phyloP scores from a whole-genome alignment of 2,329 filamentous ascomycete genomes.

The Aspergillus eucalypticola region DNA sequence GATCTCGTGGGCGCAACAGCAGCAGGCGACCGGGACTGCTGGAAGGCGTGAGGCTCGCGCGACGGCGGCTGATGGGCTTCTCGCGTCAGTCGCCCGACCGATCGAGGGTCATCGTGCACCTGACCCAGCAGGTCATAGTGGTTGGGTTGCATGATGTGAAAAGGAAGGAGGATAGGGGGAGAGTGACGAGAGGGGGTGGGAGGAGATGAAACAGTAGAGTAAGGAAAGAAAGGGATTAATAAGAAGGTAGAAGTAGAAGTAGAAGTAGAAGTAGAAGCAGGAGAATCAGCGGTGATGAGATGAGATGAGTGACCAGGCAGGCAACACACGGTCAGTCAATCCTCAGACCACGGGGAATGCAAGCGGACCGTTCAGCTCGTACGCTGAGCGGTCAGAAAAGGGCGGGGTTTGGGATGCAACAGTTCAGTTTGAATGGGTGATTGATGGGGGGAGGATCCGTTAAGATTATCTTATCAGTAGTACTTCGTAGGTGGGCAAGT shows the following conservation, averaged over 20 bases:
- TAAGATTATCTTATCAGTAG: constrained; percentile 1
- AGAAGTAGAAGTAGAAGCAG: neutral
- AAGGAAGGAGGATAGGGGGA: constrained; percentile 3
- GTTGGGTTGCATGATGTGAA: constrained; percentile 41
- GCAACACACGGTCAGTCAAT: neutral
- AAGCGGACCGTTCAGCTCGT: constrained; percentile 4
- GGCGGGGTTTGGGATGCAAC: constrained; percentile 4
- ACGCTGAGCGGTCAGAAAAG: constrained; percentile 1
- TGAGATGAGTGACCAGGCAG: neutral
- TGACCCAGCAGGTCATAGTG: constrained; percentile 42
- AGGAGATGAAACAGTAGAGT: constrained; percentile 12
- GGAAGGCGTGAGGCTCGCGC: constrained; percentile 22
- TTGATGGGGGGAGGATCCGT: no score
- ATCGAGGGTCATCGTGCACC: constrained; percentile 34
- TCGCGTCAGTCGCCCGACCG: constrained; percentile 36
- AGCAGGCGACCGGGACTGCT: constrained; percentile 37
- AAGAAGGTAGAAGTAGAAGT: neutral
- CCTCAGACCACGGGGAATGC: constrained; percentile 7
- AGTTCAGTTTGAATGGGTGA: no score
- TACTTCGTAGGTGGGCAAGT: neutral
- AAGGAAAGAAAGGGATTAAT: neutral
- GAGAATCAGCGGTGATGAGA: neutral
- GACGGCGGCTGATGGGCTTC: constrained; percentile 29
- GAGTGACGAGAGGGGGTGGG: constrained; percentile 3
- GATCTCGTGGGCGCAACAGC: constrained; percentile 42